Conservation (phyloP, 306 rosid genomes). For the Lithocarpus polystachyus region DNA sequence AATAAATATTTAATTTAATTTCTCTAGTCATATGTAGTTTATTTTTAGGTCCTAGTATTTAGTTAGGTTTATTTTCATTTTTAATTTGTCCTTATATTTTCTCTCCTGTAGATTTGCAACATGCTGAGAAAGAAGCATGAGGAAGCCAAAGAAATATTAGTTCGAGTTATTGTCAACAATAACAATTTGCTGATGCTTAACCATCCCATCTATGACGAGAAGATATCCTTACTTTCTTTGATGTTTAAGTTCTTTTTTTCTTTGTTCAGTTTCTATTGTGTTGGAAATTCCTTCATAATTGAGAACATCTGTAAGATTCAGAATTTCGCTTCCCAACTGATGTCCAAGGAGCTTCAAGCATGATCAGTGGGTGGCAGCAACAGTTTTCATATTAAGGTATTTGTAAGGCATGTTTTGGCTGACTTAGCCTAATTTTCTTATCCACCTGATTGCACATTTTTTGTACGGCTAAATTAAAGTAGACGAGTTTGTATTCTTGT, state of each 20-base stretch:
- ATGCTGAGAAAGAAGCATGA: slow-evolving; percentile 80
- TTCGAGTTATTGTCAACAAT: slow-evolving; percentile 72
- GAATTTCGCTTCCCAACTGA: slow-evolving; percentile 62
- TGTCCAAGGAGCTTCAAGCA: slow-evolving; percentile 50
- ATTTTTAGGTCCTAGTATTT: neutral
- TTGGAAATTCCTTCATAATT: slow-evolving; percentile 43
- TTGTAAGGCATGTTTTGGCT: neutral
- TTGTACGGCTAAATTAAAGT: neutral
- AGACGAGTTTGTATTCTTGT: slow-evolving; percentile 12
- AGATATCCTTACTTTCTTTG: slow-evolving; percentile 64
- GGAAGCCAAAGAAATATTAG: slow-evolving; percentile 75
- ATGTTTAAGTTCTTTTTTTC: slow-evolving; percentile 3
- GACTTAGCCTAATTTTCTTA: neutral
- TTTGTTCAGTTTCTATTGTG: slow-evolving; percentile 1
- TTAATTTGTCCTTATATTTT: neutral
- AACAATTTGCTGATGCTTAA: slow-evolving; percentile 79
- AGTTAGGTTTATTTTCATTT: no score
- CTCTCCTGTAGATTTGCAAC: slow-evolving; percentile 63
- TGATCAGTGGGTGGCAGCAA: slow-evolving; percentile 25
- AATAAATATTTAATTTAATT: no score
- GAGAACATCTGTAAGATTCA: slow-evolving; percentile 68
- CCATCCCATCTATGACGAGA: slow-evolving; percentile 76
- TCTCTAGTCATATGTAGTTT: no score
- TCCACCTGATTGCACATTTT: neutral
- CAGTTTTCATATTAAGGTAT: slow-evolving; percentile 30